Conservation (phyloP, 2,329 filamentous ascomycete species). For the Aquanectria penicillioides region DNA sequence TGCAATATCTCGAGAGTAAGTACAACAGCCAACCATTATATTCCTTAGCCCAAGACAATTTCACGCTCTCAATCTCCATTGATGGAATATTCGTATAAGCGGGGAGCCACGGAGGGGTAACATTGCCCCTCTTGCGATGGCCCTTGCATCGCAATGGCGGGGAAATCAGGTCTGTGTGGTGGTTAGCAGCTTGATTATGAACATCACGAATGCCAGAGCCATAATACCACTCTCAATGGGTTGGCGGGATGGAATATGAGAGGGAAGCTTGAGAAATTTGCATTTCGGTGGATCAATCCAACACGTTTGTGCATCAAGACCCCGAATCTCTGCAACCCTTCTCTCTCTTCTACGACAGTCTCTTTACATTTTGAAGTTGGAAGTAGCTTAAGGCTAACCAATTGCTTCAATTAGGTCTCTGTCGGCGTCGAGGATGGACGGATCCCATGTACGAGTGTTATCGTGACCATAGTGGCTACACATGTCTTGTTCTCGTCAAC, state of each 20-base stretch:
- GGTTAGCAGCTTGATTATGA: not conserved
- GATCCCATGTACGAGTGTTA: constrained; percentile 90
- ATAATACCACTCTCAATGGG: not conserved
- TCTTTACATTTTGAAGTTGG: too few species aligned
- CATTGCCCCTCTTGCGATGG: constrained; percentile 7
- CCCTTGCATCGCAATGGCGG: constrained; percentile 39
- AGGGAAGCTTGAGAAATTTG: not conserved
- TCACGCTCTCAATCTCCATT: constrained; percentile 29
- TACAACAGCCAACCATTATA: constrained; percentile 45
- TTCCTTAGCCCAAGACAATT: constrained; percentile 31
- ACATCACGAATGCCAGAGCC: not conserved
- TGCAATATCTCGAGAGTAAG: constrained; percentile 81
- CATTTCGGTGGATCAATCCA: too few species aligned
- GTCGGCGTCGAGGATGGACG: constrained; percentile 92
- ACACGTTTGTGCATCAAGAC: too few species aligned
- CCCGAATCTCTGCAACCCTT: too few species aligned
- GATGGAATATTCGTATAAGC: constrained; percentile 25
- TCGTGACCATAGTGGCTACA: constrained; percentile 78
- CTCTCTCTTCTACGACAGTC: too few species aligned
- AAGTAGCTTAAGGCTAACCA: constrained; percentile 46
- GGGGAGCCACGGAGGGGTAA: constrained; percentile 18
- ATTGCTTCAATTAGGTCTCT: constrained; percentile 74
- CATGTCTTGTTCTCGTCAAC: constrained; percentile 93
- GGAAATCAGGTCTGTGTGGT: not conserved
- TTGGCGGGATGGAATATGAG: not conserved